Evolutionary conservation across 2,329 filamentous ascomycete species (phyloP), one percentile per base, ranked within the genome.

Genomic region (Pseudohalonectria lignicola): DNA sequence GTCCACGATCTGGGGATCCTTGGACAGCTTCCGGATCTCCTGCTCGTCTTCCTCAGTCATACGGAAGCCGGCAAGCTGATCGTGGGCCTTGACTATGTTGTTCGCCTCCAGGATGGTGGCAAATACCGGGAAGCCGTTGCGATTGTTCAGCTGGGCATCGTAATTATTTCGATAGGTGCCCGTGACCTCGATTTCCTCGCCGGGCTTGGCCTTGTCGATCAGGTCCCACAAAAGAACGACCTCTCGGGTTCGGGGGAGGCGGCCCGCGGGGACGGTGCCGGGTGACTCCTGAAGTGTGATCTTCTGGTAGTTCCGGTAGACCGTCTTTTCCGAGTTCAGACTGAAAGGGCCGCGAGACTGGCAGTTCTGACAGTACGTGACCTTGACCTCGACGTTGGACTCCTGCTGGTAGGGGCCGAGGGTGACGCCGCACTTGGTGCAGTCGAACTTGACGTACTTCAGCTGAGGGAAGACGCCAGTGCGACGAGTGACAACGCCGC

Each of bases 241-340:
- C 55, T 98, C 92, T 38, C 92, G 78, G 54, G 92, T 85, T 39
- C 93, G 82, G 4, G 92, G 92, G 34, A 98, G 74, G 60, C 92
- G 88, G 52, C 92, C 92, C 26, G 93, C 88, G 4, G 92, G 93
- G 3, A 98, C 92, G 6, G 92, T 96, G 39, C 92, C 93, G 4
- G 92, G 92, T 0, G 93, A 94, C 59, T 98, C 92, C 54, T 98
- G 92, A 11, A 98, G 73, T 0, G 92, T 98, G 50, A 98, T 69
- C 56, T 95, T 98, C 59, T 98, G 92, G 62, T 95, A 98, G 61
- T 98, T 98, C 45, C 92, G 83, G 64, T 98, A 98, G 13, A 98
- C 84, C 0, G 92, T 98, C 69, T 94, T 93, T 57, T 96, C 92
- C 4, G 87, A 92, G 63, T 96, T 96, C 47, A 98, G 68, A 0